Conservation (phyloP, 208 protist species). For the Strigomonas oncopelti region DNA sequence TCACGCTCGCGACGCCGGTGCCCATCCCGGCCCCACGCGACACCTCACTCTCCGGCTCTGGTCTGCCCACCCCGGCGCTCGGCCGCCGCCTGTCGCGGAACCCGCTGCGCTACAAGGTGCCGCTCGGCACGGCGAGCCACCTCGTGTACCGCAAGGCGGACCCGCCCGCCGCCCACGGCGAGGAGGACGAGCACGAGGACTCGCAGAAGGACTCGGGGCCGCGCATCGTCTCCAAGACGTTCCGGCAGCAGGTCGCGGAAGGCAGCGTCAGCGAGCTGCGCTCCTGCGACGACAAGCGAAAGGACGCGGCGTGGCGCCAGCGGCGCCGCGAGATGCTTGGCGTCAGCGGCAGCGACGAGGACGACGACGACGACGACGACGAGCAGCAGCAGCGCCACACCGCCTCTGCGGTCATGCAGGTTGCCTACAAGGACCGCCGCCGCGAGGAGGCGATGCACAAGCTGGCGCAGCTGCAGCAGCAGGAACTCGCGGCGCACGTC, state of each 20-base stretch:
- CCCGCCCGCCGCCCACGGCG: not conserved
- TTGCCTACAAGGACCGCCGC: conserved; percentile 38
- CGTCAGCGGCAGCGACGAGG: conserved; percentile 6
- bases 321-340: not conserved
- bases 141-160: conserved; percentile 1
- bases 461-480: conserved; percentile 22
- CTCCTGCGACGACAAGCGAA: not conserved
- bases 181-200: not conserved
- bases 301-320: not conserved
- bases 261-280: not conserved
- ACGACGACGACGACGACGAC: conserved; percentile 14
- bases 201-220: not conserved
- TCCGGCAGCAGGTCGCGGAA: conserved; percentile 12
- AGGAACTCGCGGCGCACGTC: conserved; percentile 10
- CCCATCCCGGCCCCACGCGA: not conserved
- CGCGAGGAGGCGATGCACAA: conserved; percentile 33
- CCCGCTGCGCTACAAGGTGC: conserved; percentile 6
- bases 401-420: conserved; percentile 39
- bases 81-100: not conserved
- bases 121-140: not conserved
- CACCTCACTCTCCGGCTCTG: conserved; percentile 1
- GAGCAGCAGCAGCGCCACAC: not conserved
- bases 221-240: conserved; percentile 12
- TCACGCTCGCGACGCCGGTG: not conserved
- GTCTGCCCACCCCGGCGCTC: not conserved